Base-by-base conservation (phyloP, 208 protist genomes). In the Perkinsela sp. region DNA sequence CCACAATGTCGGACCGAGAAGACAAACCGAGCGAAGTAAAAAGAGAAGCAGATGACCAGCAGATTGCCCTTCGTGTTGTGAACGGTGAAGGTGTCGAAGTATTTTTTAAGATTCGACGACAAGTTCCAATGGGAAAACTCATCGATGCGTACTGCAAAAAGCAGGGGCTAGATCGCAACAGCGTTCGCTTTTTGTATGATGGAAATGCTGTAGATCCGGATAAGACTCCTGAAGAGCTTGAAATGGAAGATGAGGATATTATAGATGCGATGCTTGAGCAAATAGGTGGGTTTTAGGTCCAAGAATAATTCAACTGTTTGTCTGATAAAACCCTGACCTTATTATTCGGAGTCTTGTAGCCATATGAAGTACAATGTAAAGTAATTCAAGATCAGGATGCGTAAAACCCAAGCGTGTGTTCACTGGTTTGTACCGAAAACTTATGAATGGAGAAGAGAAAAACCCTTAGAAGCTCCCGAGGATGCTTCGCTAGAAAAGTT, bases 111-210 rank as follows among this genome's bases (percentile, higher is more conserved):
- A 96, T 97, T 66, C 95, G 95, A 73, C 77, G 77, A n/a, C 78
- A 77, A 13, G 96, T 93, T 13, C 85, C 83, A 71, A 76, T 97
- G 48, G 85, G 86, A 32, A 96, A 96, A 78, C 74, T 97, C 30
- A 94, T 96, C 77, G 92, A 96, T 68, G 91, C 92, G 13, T 97
- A 95, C 78, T 96, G 92, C 79, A 93, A 94, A 77, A 91, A 94
- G 75, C 89, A 95, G 73, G 89, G 83, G 71, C 88, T 96, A 28
- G 76, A 77, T 0, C 77, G 79, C 30, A 78, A 78, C 28, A 85
- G 81, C 70, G 85, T 96, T 29, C 85, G 94, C 68, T 97, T 97
- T 73, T 73, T 96, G n/a, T 96, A 93, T 73, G 94, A 96, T 69
- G 94, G 94, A 29, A 76, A 80, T 2, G 81, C 88, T 32, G 81